phyloP scores from a whole-genome alignment of 2,329 filamentous ascomycete genomes.

The Pseudogymnoascus sp. region DNA sequence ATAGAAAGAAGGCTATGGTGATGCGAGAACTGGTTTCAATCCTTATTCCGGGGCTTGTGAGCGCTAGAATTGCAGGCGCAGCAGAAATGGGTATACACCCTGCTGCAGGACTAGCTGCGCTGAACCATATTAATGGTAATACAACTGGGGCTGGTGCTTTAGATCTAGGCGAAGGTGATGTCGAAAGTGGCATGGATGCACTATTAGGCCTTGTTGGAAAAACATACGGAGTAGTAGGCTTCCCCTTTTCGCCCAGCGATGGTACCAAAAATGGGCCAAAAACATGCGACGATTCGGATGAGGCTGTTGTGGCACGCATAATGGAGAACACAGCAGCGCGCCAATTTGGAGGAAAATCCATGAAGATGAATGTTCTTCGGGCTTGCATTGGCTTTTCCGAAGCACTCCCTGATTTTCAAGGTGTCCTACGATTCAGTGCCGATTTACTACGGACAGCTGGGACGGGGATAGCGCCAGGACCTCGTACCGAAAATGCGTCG shows the following conservation, averaged over 20 bases:
- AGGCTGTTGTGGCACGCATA: constrained; percentile 47
- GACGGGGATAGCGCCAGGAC: constrained; percentile 65
- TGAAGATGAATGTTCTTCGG: constrained; percentile 81
- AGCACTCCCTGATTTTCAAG: constrained; percentile 82
- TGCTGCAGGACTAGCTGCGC: constrained; percentile 71
- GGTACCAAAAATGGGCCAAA: constrained; percentile 8
- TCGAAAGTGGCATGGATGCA: constrained; percentile 57
- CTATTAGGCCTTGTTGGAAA: constrained; percentile 53
- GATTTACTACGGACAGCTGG: constrained; percentile 76
- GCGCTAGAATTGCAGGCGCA: constrained; percentile 84
- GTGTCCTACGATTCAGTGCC: constrained; percentile 80
- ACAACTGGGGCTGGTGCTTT: constrained; percentile 45
- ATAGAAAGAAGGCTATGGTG: constrained; percentile 86
- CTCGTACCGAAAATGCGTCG: constrained; percentile 58
- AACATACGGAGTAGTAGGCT: constrained; percentile 55
- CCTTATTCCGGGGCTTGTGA: constrained; percentile 74
- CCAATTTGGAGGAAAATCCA: constrained; percentile 66
- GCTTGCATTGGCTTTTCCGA: constrained; percentile 93
- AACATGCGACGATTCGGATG: constrained; percentile 39
- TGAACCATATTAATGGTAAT: constrained; percentile 48
- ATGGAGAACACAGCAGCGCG: constrained; percentile 47
- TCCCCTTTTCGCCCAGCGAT: constrained; percentile 30
- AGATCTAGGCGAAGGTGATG: constrained; percentile 54
- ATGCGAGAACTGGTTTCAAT: constrained; percentile 77
- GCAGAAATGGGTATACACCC: constrained; percentile 96